These are phyloP conservation scores for Cylindrodendrum hubeiense DNA, from an alignment of 2,329 filamentous ascomycete genomes.

Conservation along the genomic window DNA sequence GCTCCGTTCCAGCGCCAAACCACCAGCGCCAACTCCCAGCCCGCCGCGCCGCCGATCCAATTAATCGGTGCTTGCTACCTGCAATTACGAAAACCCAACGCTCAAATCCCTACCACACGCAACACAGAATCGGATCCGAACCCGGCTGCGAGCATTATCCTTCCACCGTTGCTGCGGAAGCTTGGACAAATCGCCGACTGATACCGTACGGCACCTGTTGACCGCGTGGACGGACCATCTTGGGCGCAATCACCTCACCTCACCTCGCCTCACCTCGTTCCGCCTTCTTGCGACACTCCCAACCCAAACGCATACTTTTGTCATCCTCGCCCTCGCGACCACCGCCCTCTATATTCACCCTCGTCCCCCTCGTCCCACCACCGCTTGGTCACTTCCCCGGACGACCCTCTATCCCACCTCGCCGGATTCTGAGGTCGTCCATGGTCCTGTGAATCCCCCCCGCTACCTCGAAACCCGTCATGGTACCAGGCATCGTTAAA, in stretches of 20 bases:
- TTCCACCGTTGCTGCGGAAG: conserved; percentile 26
- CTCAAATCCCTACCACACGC: no score
- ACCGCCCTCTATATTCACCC: conserved; percentile 13
- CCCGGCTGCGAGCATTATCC: conserved; percentile 16
- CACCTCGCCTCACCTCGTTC: conserved; percentile 24
- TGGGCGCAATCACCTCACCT: conserved; percentile 25
- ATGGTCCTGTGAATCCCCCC: conserved; percentile 39
- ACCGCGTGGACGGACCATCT: conserved; percentile 37
- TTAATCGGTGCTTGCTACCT: conserved; percentile 14
- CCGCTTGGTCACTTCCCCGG: conserved; percentile 31
- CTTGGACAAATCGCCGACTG: conserved; percentile 34
- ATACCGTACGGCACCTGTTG: conserved; percentile 38
- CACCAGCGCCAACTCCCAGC: neutral
- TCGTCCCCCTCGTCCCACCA: conserved; percentile 13
- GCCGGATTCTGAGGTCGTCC: conserved; percentile 43
- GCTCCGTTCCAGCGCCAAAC: neutral
- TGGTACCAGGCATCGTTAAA: conserved; percentile 52
- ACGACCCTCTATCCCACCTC: conserved; percentile 42
- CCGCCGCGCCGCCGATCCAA: conserved; percentile 12
- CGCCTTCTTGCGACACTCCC: conserved; percentile 21
- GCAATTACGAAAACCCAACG: no score
- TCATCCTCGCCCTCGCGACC: conserved; percentile 24
- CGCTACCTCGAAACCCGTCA: conserved; percentile 27
- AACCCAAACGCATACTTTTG: conserved; percentile 4
- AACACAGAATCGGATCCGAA: no score